Percentiles rank a stretch among this genome's conserved stretches.
These are phyloP conservation scores for Penicillium cataractarum DNA, from an alignment of 495 filamentous ascomycete species.

Conservation along the genomic window DNA sequence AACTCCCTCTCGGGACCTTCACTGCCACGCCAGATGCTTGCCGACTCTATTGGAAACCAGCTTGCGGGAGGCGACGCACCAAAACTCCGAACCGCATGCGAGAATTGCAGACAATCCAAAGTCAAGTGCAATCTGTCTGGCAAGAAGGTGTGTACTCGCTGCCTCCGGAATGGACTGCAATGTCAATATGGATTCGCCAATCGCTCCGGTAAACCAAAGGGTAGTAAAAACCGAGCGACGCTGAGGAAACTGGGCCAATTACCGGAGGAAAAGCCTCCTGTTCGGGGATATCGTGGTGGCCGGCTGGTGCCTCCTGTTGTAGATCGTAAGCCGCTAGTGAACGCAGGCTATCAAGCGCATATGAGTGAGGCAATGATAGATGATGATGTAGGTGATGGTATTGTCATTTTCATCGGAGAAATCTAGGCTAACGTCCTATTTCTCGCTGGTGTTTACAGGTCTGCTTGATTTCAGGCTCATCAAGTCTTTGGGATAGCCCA, in stretches of 20 bases:
- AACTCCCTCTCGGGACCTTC: neutral
- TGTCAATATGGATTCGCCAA: constrained; percentile 52
- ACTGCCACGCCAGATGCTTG: constrained; percentile 33
- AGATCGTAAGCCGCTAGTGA: constrained; percentile 20
- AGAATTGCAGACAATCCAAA: constrained; percentile 53
- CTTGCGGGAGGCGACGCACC: constrained; percentile 34
- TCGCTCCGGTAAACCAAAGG: constrained; percentile 52
- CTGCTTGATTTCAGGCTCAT: constrained; percentile 25
- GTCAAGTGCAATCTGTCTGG: constrained; percentile 51
- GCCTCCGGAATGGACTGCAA: constrained; percentile 48
- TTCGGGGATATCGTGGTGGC: constrained; percentile 27
- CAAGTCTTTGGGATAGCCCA: constrained; percentile 32
- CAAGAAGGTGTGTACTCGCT: constrained; percentile 47
- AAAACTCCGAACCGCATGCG: constrained; percentile 51
- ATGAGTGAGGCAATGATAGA: constrained; percentile 23
- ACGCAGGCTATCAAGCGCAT: constrained; percentile 15
- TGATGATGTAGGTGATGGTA: constrained; percentile 25
- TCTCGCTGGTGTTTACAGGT: constrained; percentile 12
- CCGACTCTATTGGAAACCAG: constrained; percentile 32
- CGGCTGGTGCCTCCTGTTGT: constrained; percentile 21
- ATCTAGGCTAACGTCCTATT: neutral
- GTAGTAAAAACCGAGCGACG: constrained; percentile 51
- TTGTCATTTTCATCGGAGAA: neutral
- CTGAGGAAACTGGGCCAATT: constrained; percentile 47
- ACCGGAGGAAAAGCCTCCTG: constrained; percentile 36